These are phyloP conservation scores for Paramarasmius palmivorus DNA, from an alignment of 1,284 basidiomycete genomes.

Conservation along the genomic window DNA sequence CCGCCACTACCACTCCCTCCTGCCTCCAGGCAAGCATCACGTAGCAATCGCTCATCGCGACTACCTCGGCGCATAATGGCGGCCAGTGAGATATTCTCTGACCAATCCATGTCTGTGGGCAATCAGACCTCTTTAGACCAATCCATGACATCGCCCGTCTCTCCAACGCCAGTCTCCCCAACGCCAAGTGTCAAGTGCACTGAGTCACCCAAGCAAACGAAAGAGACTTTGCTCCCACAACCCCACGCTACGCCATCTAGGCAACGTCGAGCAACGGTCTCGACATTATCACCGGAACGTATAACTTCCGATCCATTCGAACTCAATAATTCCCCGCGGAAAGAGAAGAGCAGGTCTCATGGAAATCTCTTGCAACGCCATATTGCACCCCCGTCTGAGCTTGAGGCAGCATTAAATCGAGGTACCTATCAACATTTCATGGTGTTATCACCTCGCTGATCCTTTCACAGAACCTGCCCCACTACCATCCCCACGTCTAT, in stretches of 20 bases:
- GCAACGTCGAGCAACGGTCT: slow-evolving; percentile 65
- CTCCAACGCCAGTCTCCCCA: slow-evolving; percentile 24
- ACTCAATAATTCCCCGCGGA: slow-evolving; percentile 48
- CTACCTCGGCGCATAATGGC: slow-evolving; percentile 62
- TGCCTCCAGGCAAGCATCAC: slow-evolving; percentile 49
- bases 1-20: slow-evolving; percentile 63
- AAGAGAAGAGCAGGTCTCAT: slow-evolving; percentile 66
- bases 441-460: neutral
- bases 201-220: slow-evolving; percentile 16
- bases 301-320: slow-evolving; percentile 26
- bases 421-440: slow-evolving; percentile 32
- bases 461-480: slow-evolving; percentile 34
- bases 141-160: slow-evolving; percentile 27
- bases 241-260: slow-evolving; percentile 48
- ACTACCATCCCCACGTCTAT: slow-evolving; percentile 52
- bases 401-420: slow-evolving; percentile 64
- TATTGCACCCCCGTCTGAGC: slow-evolving; percentile 60
- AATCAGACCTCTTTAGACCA: slow-evolving; percentile 38
- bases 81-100: slow-evolving; percentile 65
- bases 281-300: slow-evolving; percentile 56
- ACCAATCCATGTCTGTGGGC: slow-evolving; percentile 20
- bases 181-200: slow-evolving; percentile 23
- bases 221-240: slow-evolving; percentile 25
- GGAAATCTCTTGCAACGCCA: slow-evolving; percentile 59
- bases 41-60: slow-evolving; percentile 46